Conservation (phyloP, 2,329 filamentous ascomycete genomes). For the Didymella exigua region DNA sequence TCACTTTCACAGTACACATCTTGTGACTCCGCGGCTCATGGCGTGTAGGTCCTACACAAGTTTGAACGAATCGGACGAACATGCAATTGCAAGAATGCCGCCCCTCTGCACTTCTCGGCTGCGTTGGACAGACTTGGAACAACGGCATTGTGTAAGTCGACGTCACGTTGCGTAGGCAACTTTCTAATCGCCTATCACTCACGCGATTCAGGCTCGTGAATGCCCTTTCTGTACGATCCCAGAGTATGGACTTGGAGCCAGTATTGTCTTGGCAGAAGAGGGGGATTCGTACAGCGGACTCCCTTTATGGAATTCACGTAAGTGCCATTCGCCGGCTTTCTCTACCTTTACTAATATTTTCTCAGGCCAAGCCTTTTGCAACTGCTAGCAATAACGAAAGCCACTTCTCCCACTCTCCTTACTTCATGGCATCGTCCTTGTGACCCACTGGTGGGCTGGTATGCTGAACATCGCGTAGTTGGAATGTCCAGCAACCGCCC, state of each 20-base stretch:
- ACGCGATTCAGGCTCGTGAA: slow-evolving; percentile 3
- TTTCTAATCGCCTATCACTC: background rate
- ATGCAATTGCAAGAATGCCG: slow-evolving; percentile 12
- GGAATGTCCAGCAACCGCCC: slow-evolving; percentile 22
- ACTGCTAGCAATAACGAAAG: slow-evolving; percentile 15
- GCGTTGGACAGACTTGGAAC: background rate
- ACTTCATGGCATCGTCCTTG: slow-evolving; percentile 16
- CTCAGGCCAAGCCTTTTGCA: slow-evolving; percentile 2
- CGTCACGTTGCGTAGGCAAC: slow-evolving; percentile 8
- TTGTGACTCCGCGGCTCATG: slow-evolving; percentile 8
- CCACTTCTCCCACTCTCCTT: slow-evolving; percentile 16
- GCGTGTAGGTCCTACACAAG: slow-evolving; percentile 5
- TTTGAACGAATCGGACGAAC: slow-evolving; percentile 3
- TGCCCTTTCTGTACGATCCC: background rate
- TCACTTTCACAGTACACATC: slow-evolving; percentile 6
- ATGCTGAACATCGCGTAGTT: slow-evolving; percentile 16
- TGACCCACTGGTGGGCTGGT: slow-evolving; percentile 17
- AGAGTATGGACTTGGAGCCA: slow-evolving; percentile 3
- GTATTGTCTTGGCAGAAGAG: slow-evolving; percentile 1
- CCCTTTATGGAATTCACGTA: slow-evolving; percentile 9
- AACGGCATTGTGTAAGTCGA: slow-evolving; percentile 3
- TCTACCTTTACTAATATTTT: slow-evolving; percentile 8
- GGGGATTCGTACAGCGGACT: background rate
- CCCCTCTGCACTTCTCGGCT: slow-evolving; percentile 1
- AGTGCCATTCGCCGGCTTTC: slow-evolving; percentile 1